phyloP scores from a whole-genome alignment of 1,284 basidiomycete genomes.

The Fomes fomentarius region DNA sequence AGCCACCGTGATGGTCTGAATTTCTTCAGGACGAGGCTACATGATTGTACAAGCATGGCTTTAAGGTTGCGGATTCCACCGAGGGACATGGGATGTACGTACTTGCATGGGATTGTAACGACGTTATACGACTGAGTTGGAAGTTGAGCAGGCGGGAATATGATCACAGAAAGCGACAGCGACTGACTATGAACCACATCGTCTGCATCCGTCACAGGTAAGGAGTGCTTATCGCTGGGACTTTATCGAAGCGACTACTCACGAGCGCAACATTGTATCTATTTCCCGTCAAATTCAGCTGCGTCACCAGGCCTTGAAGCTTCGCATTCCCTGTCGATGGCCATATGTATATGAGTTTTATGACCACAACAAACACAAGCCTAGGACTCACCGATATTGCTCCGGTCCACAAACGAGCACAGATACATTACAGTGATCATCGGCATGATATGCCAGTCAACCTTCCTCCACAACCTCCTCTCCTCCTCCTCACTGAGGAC shows the following conservation, averaged over 20 bases:
- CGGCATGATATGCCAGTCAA: constrained; percentile 39
- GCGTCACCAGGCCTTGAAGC: constrained; percentile 55
- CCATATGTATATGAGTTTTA: background rate
- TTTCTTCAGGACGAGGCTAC: constrained; percentile 38
- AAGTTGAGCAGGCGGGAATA: too few relatives aligned
- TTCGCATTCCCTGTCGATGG: constrained; percentile 45
- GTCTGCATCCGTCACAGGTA: too few relatives aligned
- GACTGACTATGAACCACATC: constrained; percentile 68
- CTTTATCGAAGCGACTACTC: constrained; percentile 11
- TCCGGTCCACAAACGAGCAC: constrained; percentile 35
- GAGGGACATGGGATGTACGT: constrained; percentile 11
- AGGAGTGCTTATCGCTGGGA: too few relatives aligned
- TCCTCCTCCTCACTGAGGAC: background rate
- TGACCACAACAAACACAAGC: background rate
- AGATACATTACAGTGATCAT: constrained; percentile 42
- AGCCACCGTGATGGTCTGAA: constrained; percentile 38
- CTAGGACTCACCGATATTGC: constrained; percentile 34
- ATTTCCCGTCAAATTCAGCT: constrained; percentile 57
- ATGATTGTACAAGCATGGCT: background rate
- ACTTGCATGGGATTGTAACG: constrained; percentile 67
- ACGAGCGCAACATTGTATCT: constrained; percentile 70
- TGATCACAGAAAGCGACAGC: background rate
- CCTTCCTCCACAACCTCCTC: constrained; percentile 16
- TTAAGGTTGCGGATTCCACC: too few relatives aligned
- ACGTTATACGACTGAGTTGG: constrained; percentile 56